phyloP scores from a whole-genome alignment of 2,329 filamentous ascomycete genomes.

The Aspergillus sp. region DNA sequence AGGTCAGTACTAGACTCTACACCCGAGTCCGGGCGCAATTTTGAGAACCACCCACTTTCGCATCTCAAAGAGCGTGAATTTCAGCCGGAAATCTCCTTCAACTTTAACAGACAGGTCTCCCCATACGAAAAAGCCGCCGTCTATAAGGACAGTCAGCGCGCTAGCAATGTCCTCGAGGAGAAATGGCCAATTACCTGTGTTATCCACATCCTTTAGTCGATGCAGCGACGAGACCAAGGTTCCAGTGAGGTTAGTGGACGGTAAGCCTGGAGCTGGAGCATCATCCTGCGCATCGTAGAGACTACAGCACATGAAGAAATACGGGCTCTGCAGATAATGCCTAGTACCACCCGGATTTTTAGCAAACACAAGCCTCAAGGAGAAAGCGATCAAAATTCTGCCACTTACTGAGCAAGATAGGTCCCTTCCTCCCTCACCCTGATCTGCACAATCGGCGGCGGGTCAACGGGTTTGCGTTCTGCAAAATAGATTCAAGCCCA shows the following conservation, averaged over 20 bases:
- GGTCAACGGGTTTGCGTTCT: conserved; percentile 87
- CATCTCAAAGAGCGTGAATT: conserved; percentile 79
- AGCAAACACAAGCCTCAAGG: neutral
- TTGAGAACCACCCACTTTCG: conserved; percentile 53
- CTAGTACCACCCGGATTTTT: conserved; percentile 37
- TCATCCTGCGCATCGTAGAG: conserved; percentile 58
- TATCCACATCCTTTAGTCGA: conserved; percentile 76
- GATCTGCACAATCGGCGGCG: conserved; percentile 79
- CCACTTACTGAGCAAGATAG: conserved; percentile 64
- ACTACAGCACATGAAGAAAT: conserved; percentile 65
- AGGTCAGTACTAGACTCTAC: conserved; percentile 23
- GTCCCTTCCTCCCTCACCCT: conserved; percentile 51
- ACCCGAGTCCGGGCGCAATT: neutral
- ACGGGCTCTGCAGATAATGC: conserved; percentile 67
- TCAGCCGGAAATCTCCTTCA: conserved; percentile 72
- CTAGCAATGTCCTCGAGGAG: neutral
- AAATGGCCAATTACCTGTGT: conserved; percentile 53
- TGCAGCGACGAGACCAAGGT: conserved; percentile 81
- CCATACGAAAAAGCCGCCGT: conserved; percentile 90
- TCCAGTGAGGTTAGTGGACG: conserved; percentile 66
- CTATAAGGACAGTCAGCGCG: conserved; percentile 40
- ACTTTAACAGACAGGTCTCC: conserved; percentile 80
- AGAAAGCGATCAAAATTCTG: conserved; percentile 20
- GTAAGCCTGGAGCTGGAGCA: conserved; percentile 46
- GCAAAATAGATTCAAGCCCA: conserved; percentile 17